phyloP scores from a whole-genome alignment of 495 filamentous ascomycete species.

The Trichocladium uniseriatum region DNA sequence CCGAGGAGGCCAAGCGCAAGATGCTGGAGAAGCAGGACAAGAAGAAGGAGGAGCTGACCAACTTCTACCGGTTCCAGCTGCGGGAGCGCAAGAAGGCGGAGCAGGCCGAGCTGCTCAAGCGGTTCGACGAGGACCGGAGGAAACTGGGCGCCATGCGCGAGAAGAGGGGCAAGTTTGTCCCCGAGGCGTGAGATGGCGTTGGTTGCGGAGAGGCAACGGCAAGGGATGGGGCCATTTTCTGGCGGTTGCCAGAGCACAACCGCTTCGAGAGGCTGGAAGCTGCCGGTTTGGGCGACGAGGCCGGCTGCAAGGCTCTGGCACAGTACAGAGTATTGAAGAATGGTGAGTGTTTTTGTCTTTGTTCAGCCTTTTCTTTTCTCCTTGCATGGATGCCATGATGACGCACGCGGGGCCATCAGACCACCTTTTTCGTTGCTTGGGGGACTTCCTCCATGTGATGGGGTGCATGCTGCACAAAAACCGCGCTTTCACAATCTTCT shows the following conservation, averaged over 20 bases:
- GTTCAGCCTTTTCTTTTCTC: not conserved
- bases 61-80: constrained; percentile 93
- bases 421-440: constrained; percentile 20
- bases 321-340: not conserved
- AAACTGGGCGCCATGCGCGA: constrained; percentile 52
- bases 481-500: constrained; percentile 45
- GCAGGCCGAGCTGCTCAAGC: constrained; percentile 56
- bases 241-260: not conserved
- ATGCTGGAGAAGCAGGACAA: constrained; percentile 61
- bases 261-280: not conserved
- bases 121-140: constrained; percentile 56
- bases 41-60: constrained; percentile 54
- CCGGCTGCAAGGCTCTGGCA: not conserved
- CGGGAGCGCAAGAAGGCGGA: constrained; percentile 80
- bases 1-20: constrained; percentile 59
- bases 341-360: constrained; percentile 3
- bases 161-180: constrained; percentile 50
- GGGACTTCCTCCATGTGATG: constrained; percentile 15
- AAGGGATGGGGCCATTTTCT: not conserved
- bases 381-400: constrained; percentile 32
- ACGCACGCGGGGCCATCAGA: constrained; percentile 48
- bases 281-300: not conserved
- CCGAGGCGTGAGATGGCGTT: constrained; percentile 35
- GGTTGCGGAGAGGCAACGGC: not conserved
- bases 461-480: constrained; percentile 36